Evolutionary conservation across 2,329 filamentous ascomycete genomes (phyloP).

Genomic region (Cytospora chrysosperma): DNA sequence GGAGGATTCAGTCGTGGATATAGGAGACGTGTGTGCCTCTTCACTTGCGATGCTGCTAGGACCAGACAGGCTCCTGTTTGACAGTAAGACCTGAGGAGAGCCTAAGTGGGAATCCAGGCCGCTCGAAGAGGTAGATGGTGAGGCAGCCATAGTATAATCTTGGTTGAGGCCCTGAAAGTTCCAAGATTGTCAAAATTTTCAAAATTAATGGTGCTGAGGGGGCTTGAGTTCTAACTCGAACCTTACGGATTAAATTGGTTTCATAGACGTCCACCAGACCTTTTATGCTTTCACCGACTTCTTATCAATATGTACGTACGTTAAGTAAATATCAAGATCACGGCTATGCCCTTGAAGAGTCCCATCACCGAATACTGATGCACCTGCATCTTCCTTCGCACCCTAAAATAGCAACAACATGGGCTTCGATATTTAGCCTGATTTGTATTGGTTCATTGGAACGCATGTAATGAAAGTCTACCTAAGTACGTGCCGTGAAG

Average conservation of each 20-base stretch:
- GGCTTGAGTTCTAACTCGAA: neutral
- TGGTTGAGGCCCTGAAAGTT: neutral
- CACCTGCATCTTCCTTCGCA: neutral
- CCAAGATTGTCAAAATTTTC: neutral
- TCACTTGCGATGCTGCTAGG: neutral
- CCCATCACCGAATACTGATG: neutral
- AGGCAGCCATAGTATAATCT: neutral
- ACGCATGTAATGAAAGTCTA: neutral
- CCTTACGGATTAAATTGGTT: too few species aligned
- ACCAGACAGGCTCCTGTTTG: neutral
- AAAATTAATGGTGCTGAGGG: neutral
- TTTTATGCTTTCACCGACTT: too few species aligned
- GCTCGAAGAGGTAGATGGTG: neutral
- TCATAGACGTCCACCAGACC: too few species aligned
- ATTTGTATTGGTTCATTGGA: neutral
- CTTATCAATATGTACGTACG: too few species aligned
- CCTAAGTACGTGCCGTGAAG: too few species aligned
- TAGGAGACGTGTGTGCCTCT: neutral
- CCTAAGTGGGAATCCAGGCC: neutral
- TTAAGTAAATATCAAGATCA: neutral
- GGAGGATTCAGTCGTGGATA: too few species aligned
- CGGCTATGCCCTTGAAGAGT: neutral
- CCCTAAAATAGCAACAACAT: neutral
- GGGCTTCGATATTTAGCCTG: neutral
- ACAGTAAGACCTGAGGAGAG: neutral